phyloP scores from a whole-genome alignment of 176 grass and related monocot genomes.

The Thinopyrum elongatum region DNA sequence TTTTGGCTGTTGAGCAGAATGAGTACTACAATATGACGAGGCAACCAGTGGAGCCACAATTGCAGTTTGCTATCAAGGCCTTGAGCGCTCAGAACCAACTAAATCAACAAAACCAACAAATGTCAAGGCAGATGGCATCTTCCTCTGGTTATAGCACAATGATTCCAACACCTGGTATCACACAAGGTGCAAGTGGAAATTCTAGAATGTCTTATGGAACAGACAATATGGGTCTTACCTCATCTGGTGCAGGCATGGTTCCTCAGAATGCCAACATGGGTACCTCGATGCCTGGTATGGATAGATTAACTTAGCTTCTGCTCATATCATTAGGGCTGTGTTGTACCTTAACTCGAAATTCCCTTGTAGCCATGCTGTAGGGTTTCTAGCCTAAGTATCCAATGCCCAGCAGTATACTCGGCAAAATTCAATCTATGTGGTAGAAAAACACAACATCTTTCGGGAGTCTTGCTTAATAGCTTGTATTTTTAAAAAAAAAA shows the following conservation, averaged over 20 bases:
- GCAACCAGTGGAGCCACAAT: conserved; percentile 47
- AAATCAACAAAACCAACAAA: conserved; percentile 53
- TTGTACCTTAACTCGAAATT: conserved; percentile 12
- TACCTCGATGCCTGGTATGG: conserved; percentile 39
- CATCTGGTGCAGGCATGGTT: conserved; percentile 51
- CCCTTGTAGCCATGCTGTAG: conserved; percentile 12
- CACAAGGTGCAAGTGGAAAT: conserved; percentile 54
- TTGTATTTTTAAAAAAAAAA: not conserved
- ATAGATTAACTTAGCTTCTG: conserved; percentile 27
- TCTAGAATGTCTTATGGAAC: conserved; percentile 48
- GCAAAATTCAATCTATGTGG: not conserved
- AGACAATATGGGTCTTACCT: conserved; percentile 54
- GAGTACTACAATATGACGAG: conserved; percentile 70
- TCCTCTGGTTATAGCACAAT: conserved; percentile 72
- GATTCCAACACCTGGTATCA: conserved; percentile 95
- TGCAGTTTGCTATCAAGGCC: conserved; percentile 60
- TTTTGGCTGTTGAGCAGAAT: conserved; percentile 50
- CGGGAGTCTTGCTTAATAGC: not conserved
- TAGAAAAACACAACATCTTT: conserved; percentile 3
- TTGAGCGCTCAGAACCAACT: conserved; percentile 47
- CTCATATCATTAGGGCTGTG: not conserved
- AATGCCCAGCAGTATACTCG: not conserved
- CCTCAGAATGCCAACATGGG: conserved; percentile 62
- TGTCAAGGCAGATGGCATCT: conserved; percentile 52
- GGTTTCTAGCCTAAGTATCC: conserved; percentile 8